These are phyloP conservation scores for Toxoplasma gondii DNA, from an alignment of 169 alveolate species.

Conservation along the genomic window DNA sequence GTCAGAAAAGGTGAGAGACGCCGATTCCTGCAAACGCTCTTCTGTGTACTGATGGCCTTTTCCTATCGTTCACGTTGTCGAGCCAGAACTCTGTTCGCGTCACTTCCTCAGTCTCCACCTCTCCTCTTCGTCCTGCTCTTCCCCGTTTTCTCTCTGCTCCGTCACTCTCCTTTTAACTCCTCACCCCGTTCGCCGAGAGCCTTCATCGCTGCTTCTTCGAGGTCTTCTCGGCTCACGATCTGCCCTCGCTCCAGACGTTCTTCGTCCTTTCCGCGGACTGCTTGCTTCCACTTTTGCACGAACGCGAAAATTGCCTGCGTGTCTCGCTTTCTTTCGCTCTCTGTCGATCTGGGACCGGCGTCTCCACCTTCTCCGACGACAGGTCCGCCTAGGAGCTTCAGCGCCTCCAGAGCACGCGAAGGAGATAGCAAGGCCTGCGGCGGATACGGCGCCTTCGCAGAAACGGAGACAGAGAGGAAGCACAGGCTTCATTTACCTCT, in stretches of 20 bases:
- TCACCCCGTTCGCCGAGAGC: slow-evolving; percentile 1
- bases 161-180: neutral
- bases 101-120: too few species aligned
- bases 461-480: neutral
- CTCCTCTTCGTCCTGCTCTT: neutral
- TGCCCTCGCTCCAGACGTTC: neutral
- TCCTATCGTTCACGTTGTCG: too few species aligned
- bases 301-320: neutral
- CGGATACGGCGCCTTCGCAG: neutral
- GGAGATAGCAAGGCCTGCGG: neutral
- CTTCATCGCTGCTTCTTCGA: neutral
- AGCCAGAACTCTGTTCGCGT: too few species aligned
- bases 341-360: neutral
- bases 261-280: neutral
- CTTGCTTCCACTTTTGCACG: neutral
- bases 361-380: neutral
- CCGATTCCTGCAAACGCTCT: too few species aligned
- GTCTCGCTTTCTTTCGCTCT: neutral
- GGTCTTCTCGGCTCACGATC: neutral
- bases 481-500: neutral
- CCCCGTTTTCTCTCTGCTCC: too few species aligned
- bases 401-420: neutral
- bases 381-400: neutral
- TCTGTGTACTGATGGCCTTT: too few species aligned
- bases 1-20: too few species aligned